Conservation (phyloP, 306 rosid genomes). For the Lathyrus aphaca region DNA sequence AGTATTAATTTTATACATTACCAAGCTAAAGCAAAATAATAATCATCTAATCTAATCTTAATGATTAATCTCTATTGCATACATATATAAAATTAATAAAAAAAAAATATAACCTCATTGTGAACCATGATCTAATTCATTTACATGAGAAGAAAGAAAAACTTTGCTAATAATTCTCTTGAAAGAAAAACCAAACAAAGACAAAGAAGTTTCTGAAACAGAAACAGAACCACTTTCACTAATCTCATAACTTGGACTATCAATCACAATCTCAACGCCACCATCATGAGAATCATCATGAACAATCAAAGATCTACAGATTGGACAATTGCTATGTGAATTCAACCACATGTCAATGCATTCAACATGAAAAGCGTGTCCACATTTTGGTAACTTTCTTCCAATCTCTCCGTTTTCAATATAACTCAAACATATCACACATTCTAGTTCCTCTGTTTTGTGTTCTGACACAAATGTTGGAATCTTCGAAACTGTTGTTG, state of each 20-base stretch:
- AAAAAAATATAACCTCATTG: constrained; percentile 24
- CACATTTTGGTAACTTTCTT: constrained; percentile 65
- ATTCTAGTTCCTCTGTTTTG: constrained; percentile 51
- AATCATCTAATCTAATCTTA: background rate
- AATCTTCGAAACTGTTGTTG: constrained; percentile 53
- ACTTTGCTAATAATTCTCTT: constrained; percentile 74
- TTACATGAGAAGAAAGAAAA: constrained; percentile 54
- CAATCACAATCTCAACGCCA: constrained; percentile 48
- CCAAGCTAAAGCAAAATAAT: background rate
- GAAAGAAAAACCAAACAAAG: constrained; percentile 60
- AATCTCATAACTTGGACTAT: constrained; percentile 45
- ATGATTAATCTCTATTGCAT: background rate
- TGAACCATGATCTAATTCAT: constrained; percentile 37
- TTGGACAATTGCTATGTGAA: constrained; percentile 80
- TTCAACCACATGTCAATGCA: constrained; percentile 91
- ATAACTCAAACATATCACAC: constrained; percentile 73
- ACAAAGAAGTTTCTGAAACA: constrained; percentile 48
- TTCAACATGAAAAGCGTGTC: constrained; percentile 76
- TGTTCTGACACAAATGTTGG: constrained; percentile 55
- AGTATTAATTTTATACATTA: too few relatives aligned
- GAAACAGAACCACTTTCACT: constrained; percentile 37
- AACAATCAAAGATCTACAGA: constrained; percentile 62
- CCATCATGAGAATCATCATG: constrained; percentile 24
- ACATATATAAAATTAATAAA: background rate
- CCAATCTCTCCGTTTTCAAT: constrained; percentile 76